These are phyloP conservation scores for Salix brachista DNA, from an alignment of 345 rosid genomes.

Conservation along the genomic window DNA sequence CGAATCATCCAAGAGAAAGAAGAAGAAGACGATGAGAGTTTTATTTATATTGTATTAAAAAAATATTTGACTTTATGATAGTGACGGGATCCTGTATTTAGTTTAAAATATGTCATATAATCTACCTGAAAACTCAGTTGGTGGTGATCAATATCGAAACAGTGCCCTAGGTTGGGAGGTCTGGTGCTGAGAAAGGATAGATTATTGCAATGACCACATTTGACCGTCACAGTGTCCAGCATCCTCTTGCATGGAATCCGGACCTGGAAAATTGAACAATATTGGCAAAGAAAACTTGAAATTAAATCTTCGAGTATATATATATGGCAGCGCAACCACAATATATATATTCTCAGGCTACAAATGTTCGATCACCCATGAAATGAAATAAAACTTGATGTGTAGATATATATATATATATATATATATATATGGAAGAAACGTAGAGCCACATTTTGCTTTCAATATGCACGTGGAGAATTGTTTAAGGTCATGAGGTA, in stretches of 20 bases:
- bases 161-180: slow-evolving; percentile 64
- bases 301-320: background rate
- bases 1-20: background rate
- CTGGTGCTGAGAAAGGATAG: slow-evolving; percentile 85
- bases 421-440: too few species aligned
- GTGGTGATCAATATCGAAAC: slow-evolving; percentile 50
- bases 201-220: slow-evolving; percentile 95
- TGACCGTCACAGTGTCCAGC: slow-evolving; percentile 93
- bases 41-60: background rate
- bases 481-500: background rate
- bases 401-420: background rate
- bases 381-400: background rate
- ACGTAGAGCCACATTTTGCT: background rate
- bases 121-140: slow-evolving; percentile 60
- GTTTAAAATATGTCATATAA: background rate
- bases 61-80: background rate
- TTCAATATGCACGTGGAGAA: background rate
- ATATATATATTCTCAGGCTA: background rate
- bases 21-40: background rate
- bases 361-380: background rate
- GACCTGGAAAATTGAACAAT: slow-evolving; percentile 39
- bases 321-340: background rate
- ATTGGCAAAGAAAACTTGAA: background rate
- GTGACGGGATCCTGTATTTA: background rate
- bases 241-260: slow-evolving; percentile 86